Conservation (phyloP, 192 early-diverging fungal genomes). For the Linnemannia elongata region DNA sequence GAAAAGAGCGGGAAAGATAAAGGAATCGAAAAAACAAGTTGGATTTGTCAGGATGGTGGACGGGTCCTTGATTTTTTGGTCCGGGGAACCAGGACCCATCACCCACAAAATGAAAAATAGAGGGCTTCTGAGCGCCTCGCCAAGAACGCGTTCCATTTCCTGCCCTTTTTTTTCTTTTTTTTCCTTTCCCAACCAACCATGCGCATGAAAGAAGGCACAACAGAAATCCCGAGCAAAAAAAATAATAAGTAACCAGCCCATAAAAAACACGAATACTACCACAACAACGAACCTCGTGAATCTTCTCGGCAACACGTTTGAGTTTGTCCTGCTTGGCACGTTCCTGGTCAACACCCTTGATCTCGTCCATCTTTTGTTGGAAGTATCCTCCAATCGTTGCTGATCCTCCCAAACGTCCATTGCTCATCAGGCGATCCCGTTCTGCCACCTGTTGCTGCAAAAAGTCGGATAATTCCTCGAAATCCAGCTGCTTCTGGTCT, state of each 20-base stretch:
- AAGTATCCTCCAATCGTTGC: slow-evolving; percentile 80
- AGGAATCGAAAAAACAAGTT: background rate
- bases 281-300: slow-evolving; percentile 69
- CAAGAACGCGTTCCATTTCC: background rate
- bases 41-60: background rate
- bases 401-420: slow-evolving; percentile 70
- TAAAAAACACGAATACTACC: slow-evolving; percentile 1
- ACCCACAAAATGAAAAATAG: background rate
- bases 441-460: slow-evolving; percentile 80
- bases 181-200: background rate
- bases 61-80: slow-evolving; percentile 2
- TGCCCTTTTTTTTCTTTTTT: background rate
- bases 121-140: background rate
- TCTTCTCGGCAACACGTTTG: slow-evolving; percentile 76
- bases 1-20: slow-evolving; percentile 1
- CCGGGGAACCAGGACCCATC: background rate
- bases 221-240: background rate
- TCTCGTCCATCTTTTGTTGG: slow-evolving; percentile 89
- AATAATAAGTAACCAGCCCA: background rate
- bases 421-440: slow-evolving; percentile 76
- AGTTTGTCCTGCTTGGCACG: slow-evolving; percentile 85
- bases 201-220: slow-evolving; percentile 5
- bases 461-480: slow-evolving; percentile 88
- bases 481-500: slow-evolving; percentile 97
- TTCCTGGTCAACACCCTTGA: slow-evolving; percentile 90